Percentiles rank a stretch among this genome's conserved stretches.
Conservation (phyloP, 2,329 filamentous ascomycete species). For the Alternaria sp. region DNA sequence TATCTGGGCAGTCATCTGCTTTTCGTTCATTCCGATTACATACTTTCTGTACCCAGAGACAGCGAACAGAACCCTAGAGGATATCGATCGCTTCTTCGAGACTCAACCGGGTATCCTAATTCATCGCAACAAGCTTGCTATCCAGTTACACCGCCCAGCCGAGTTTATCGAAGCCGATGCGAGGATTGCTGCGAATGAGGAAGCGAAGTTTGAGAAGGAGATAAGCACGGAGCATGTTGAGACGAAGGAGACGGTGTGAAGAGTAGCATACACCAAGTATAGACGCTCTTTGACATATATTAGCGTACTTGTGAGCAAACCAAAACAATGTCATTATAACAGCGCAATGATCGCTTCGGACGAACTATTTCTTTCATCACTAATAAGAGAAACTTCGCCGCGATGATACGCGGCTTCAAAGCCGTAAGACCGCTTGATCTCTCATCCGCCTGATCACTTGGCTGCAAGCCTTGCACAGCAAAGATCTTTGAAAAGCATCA, state of each 20-base stretch:
- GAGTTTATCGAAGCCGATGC: conserved; percentile 60
- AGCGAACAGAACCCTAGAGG: conserved; percentile 55
- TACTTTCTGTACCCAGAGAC: conserved; percentile 65
- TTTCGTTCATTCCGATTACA: conserved; percentile 60
- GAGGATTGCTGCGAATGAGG: conserved; percentile 35
- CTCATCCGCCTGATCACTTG: background rate
- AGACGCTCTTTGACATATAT: background rate
- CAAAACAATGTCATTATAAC: background rate
- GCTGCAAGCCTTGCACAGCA: background rate
- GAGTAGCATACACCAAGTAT: background rate
- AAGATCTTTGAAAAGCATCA: background rate
- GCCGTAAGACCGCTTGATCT: background rate
- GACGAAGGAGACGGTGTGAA: conserved; percentile 36
- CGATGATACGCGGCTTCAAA: background rate
- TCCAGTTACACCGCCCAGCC: conserved; percentile 55
- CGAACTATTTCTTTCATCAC: background rate
- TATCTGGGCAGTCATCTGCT: conserved; percentile 64
- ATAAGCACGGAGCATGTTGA: conserved; percentile 31
- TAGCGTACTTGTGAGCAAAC: background rate
- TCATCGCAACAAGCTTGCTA: conserved; percentile 58
- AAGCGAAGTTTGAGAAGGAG: conserved; percentile 13
- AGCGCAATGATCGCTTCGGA: background rate
- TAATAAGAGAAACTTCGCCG: background rate
- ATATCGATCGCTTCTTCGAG: conserved; percentile 57
- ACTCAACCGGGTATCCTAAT: conserved; percentile 54